Conservation (phyloP, 768 basidiomycete species). For the Hygrophoropsis aurantiaca region DNA sequence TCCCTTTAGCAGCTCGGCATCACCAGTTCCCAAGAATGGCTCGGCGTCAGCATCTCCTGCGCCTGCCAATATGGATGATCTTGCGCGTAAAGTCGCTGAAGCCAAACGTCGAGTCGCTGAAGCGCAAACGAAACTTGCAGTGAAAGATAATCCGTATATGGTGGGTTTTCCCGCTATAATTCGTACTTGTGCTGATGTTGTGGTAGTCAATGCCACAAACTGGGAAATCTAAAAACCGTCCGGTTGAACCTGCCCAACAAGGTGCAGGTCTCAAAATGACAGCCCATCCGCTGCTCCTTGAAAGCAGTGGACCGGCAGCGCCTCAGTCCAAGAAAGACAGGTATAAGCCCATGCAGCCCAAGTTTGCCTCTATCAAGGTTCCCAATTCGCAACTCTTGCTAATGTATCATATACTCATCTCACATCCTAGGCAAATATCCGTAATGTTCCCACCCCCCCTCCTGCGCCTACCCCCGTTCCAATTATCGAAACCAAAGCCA, state of each 20-base stretch:
- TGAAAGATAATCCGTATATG: slow-evolving; percentile 88
- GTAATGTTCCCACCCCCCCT: slow-evolving; percentile 68
- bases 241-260: slow-evolving; percentile 67
- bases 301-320: slow-evolving; percentile 51
- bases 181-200: not conserved
- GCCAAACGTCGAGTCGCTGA: slow-evolving; percentile 84
- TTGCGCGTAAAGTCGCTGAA: slow-evolving; percentile 75
- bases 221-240: slow-evolving; percentile 52
- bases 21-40: slow-evolving; percentile 36
- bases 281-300: slow-evolving; percentile 83
- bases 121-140: slow-evolving; percentile 70
- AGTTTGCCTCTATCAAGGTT: slow-evolving; percentile 94
- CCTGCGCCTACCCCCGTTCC: slow-evolving; percentile 38
- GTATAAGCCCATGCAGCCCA: slow-evolving; percentile 99
- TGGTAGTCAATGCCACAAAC: slow-evolving; percentile 52
- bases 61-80: slow-evolving; percentile 54
- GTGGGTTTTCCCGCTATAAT: slow-evolving; percentile 38
- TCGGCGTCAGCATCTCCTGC: slow-evolving; percentile 47
- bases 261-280: slow-evolving; percentile 88
- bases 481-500: slow-evolving; percentile 47
- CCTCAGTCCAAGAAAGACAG: slow-evolving; percentile 84
- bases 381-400: slow-evolving; percentile 8
- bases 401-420: slow-evolving; percentile 4
- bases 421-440: slow-evolving; percentile 62
- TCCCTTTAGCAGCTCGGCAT: slow-evolving; percentile 38